Base-by-base conservation (phyloP, 768 basidiomycete genomes). In the Tulasnella sp. region DNA sequence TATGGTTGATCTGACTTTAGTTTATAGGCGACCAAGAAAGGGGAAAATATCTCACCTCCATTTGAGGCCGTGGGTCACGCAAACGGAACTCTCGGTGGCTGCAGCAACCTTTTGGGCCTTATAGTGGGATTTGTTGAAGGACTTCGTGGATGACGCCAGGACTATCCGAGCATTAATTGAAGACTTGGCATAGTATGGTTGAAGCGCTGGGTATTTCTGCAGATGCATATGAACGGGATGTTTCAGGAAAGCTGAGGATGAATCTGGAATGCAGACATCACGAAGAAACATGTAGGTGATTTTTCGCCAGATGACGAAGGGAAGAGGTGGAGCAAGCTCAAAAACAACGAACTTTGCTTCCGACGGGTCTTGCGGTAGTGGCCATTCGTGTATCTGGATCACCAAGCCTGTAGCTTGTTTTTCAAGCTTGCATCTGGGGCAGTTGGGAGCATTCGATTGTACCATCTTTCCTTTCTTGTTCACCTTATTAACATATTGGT, bases 321-420 rank as follows among this genome's bases (percentile, higher is more conserved):
- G 13, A 10, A 9, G 24, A 45, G 47, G 47, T 20, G 10, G 10
- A 9, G 12, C 8, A 25, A 48, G 47, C 40, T 48, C 47, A 24
- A 48, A 48, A 9, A 48, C 47, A 8, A 45, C 37, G 24, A n/a
- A 16, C 15, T 66, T 59, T 0, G 64, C 63, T 5, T 49, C 25
- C 3, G 58, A 10, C 4, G 15, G 19, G 9, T 56, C 37, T 1
- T 45, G 25, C 0, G 74, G 72, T 34, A 76, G 56, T 0, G 74
- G 75, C 72, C 72, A 72, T 46, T 76, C 75, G 32, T 71, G 62
- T 3, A 70, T 56, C 0, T 22, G 0, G 20, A 75, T 73, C 0
- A 3, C 2, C 58, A 72, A 55, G 0, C 0, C 3, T 0, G 28
- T 5, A 0, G 64, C 61, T 40, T 57, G 4, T 1, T 10, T 20